A percentile compares a stretch with the other conserved stretches of the same genome.
Conservation (phyloP, 192 early-diverging fungal species). For the Podila verticillata region DNA sequence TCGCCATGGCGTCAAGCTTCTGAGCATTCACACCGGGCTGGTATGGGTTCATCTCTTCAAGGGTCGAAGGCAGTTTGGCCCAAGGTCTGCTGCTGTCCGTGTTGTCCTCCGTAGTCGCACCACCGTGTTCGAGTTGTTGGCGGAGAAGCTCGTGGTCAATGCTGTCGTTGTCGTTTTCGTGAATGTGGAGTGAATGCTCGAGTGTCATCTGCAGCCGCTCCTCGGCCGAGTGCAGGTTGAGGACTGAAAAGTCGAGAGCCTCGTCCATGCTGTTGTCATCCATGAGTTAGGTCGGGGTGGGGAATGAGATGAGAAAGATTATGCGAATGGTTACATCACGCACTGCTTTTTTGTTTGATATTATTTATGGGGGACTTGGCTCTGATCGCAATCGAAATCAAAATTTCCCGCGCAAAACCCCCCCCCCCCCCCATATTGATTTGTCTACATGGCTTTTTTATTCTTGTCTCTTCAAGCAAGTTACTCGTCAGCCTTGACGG, state of each 20-base stretch:
- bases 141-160: background rate
- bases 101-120: background rate
- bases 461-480: background rate
- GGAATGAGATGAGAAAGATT: background rate
- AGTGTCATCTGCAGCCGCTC: constrained; percentile 16
- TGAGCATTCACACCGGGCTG: constrained; percentile 29
- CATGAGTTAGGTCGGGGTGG: background rate
- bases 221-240: constrained; percentile 30
- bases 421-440: background rate
- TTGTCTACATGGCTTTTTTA: background rate
- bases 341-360: too few relatives aligned
- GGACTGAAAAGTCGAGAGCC: constrained; percentile 28
- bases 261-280: constrained; percentile 25
- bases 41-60: constrained; percentile 13
- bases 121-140: background rate
- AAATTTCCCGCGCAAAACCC: background rate
- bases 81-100: constrained; percentile 29
- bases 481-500: constrained; percentile 17
- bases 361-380: too few relatives aligned
- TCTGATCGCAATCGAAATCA: background rate
- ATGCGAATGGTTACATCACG: background rate
- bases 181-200: constrained; percentile 17
- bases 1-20: constrained; percentile 42
- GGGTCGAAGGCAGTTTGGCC: constrained; percentile 18
- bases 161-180: background rate